phyloP scores from a whole-genome alignment of 257 asterid species.

The Henckelia pumila region DNA sequence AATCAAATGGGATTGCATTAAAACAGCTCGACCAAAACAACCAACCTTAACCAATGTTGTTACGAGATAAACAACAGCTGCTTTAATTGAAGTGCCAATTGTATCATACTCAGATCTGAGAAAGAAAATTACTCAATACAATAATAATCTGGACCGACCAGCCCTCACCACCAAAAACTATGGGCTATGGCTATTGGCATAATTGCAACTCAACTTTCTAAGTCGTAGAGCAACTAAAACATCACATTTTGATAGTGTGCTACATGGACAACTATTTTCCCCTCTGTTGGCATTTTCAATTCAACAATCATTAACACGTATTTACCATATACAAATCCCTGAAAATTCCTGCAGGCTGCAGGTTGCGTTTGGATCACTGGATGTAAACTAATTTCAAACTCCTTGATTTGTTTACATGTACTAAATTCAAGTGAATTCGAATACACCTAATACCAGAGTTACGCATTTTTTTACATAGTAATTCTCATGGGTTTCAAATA shows the following conservation, averaged over 20 bases:
- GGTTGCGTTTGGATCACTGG: neutral
- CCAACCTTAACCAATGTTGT: slow-evolving; percentile 87
- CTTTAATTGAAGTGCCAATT: slow-evolving; percentile 77
- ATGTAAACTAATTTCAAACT: no score
- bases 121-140: slow-evolving; percentile 18
- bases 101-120: slow-evolving; percentile 96
- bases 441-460: neutral
- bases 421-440: neutral
- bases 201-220: neutral
- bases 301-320: neutral
- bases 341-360: neutral
- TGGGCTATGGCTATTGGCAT: neutral
- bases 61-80: slow-evolving; percentile 78
- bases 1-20: neutral
- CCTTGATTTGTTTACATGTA: no score
- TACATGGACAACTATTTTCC: neutral
- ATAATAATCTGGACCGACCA: neutral
- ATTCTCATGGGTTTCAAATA: no score
- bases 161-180: neutral
- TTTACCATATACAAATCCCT: neutral
- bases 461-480: no score
- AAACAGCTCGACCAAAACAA: slow-evolving; percentile 2
- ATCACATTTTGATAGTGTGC: neutral
- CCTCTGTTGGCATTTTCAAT: neutral
- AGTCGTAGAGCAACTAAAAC: neutral